Evolutionary conservation across 495 filamentous ascomycete species (phyloP).

Genomic region (Penicillium steckii): DNA sequence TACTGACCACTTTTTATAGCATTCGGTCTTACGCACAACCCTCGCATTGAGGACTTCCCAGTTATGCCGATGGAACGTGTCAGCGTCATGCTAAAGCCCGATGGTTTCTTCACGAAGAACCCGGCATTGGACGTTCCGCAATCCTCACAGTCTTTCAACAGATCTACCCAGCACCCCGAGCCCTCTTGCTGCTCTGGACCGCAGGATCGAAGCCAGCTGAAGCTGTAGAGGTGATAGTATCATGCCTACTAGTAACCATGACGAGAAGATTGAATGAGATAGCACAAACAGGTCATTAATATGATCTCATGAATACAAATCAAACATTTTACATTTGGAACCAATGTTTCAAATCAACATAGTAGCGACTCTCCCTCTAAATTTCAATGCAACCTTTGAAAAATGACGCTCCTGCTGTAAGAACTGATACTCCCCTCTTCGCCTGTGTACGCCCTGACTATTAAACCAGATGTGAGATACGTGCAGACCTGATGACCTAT

Average conservation of each 20-base stretch:
- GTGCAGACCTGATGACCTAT: conserved; percentile 48
- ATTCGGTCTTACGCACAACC: conserved; percentile 62
- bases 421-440: conserved; percentile 37
- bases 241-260: background rate
- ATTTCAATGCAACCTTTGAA: background rate
- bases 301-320: background rate
- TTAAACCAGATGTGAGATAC: background rate
- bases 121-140: conserved; percentile 67
- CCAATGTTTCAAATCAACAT: background rate
- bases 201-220: conserved; percentile 28
- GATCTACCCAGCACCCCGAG: conserved; percentile 39
- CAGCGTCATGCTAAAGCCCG: conserved; percentile 63
- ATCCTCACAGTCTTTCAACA: conserved; percentile 37
- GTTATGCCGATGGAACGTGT: conserved; percentile 58
- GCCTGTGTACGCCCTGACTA: conserved; percentile 26
- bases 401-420: background rate
- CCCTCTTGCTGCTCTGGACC: conserved; percentile 30
- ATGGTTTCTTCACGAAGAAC: conserved; percentile 75
- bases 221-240: conserved; percentile 20
- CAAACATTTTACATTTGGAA: background rate
- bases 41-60: conserved; percentile 62
- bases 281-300: background rate
- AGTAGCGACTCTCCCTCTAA: background rate
- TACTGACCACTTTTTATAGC: conserved; percentile 28
- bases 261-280: background rate